phyloP scores from a whole-genome alignment of 768 basidiomycete genomes.

The Hysterangium stoloniferum region DNA sequence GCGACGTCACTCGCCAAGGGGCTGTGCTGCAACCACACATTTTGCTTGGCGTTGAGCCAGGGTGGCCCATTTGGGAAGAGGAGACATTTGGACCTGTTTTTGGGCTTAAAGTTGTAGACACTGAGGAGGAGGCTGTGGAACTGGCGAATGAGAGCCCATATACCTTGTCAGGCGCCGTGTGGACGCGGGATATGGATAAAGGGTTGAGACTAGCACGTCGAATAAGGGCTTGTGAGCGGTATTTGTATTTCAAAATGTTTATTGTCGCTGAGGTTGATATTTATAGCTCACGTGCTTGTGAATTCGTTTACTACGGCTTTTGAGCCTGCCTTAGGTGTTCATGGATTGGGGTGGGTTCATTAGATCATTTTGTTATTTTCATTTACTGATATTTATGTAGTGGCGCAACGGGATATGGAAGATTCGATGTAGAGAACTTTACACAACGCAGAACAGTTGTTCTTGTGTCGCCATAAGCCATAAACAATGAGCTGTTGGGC shows the following conservation, averaged over 20 bases:
- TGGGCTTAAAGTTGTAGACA: conserved; percentile 15
- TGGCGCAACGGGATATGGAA: conserved; percentile 38
- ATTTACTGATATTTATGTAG: conserved; percentile 14
- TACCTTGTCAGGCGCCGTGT: conserved; percentile 25
- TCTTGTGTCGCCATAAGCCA: conserved; percentile 33
- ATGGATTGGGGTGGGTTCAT: conserved; percentile 42
- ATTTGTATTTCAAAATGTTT: too few relatives aligned
- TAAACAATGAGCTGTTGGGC: too few relatives aligned
- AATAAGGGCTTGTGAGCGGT: too few relatives aligned
- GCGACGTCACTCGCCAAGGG: conserved; percentile 8
- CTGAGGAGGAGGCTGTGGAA: conserved; percentile 17
- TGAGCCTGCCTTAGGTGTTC: conserved; percentile 30
- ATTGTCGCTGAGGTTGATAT: too few relatives aligned
- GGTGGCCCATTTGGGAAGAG: conserved; percentile 14
- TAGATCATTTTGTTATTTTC: neutral
- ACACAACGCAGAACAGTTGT: conserved; percentile 38
- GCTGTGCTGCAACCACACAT: conserved; percentile 14
- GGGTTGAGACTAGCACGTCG: too few relatives aligned
- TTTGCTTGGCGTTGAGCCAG: conserved; percentile 2
- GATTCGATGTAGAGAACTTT: conserved; percentile 44
- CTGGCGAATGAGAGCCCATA: conserved; percentile 24
- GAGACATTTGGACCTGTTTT: conserved; percentile 27
- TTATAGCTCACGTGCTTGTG: conserved; percentile 44
- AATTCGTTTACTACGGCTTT: conserved; percentile 46
- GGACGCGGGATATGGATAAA: conserved; percentile 20